Conservation (phyloP, 2,329 filamentous ascomycete species). For the Grosmannia clavigera region DNA sequence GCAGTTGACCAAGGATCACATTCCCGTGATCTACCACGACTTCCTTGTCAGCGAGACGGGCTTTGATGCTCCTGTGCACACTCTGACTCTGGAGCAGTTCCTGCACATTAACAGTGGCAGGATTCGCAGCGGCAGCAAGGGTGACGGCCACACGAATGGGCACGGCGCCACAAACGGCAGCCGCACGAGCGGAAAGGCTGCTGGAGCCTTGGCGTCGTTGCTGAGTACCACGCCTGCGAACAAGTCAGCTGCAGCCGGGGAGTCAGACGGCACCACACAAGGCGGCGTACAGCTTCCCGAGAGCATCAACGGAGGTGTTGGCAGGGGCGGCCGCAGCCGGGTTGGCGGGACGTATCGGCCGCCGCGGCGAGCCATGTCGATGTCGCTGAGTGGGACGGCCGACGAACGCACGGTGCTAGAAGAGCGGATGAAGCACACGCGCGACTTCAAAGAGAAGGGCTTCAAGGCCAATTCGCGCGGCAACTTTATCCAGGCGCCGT, state of each 20-base stretch:
- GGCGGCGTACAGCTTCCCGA: not conserved
- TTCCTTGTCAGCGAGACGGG: slow-evolving; percentile 96
- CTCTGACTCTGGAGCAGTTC: slow-evolving; percentile 89
- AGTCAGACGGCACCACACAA: not conserved
- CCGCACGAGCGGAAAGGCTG: not conserved
- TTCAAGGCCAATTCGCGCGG: slow-evolving; percentile 93
- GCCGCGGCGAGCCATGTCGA: slow-evolving; percentile 40
- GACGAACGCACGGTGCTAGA: slow-evolving; percentile 28
- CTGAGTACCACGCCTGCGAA: not conserved
- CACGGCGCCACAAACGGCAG: not conserved
- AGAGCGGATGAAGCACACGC: slow-evolving; percentile 93
- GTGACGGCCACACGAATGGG: not conserved
- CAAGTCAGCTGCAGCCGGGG: not conserved
- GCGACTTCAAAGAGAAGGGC: slow-evolving; percentile 86
- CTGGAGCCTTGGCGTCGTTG: not conserved
- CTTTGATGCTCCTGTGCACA: slow-evolving; percentile 92
- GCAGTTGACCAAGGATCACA: slow-evolving; percentile 95
- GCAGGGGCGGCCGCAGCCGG: slow-evolving; percentile 21
- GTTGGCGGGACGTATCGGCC: not conserved
- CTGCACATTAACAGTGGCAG: slow-evolving; percentile 63
- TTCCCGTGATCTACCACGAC: slow-evolving; percentile 97
- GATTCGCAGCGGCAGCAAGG: slow-evolving; percentile 17
- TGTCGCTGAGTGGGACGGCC: slow-evolving; percentile 29
- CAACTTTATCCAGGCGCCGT: slow-evolving; percentile 89
- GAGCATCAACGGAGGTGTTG: slow-evolving; percentile 20